Evolutionary conservation across 2,329 filamentous ascomycete species (phyloP).

Genomic region (Fusarium nanum): DNA sequence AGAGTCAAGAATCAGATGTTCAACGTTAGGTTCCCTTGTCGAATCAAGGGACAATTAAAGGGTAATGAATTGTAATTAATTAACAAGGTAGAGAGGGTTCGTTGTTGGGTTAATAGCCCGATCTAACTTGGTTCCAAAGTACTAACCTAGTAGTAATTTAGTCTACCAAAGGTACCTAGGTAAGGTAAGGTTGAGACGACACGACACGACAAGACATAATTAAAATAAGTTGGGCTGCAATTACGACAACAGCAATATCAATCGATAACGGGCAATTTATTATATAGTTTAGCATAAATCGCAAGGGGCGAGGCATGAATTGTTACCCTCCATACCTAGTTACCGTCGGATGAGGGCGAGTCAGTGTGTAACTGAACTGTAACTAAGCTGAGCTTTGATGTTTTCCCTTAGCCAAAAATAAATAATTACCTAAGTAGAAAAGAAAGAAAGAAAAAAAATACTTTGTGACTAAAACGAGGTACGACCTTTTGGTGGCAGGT

Average conservation of each 20-base stretch:
- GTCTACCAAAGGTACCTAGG: not conserved
- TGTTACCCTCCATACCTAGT: not conserved
- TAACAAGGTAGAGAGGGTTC: constrained; percentile 19
- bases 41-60: not conserved
- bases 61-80: not conserved
- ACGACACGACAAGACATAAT: not conserved
- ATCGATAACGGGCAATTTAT: not conserved
- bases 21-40: not conserved
- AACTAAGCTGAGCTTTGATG: not conserved
- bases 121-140: not conserved
- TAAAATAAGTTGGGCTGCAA: constrained; percentile 5
- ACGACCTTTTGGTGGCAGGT: constrained; percentile 2
- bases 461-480: constrained; percentile 7
- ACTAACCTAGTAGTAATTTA: not conserved
- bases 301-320: constrained; percentile 6
- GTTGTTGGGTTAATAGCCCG: constrained; percentile 22
- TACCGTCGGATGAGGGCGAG: constrained; percentile 7
- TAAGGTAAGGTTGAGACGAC: not conserved
- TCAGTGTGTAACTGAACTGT: constrained; percentile 8
- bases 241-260: not conserved
- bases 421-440: not conserved
- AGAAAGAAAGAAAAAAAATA: not conserved
- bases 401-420: not conserved
- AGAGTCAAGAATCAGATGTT: not conserved
- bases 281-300: constrained; percentile 26